These are phyloP conservation scores for Sarcocystis neurona DNA, from an alignment of 169 alveolate genomes.

Conservation along the genomic window DNA sequence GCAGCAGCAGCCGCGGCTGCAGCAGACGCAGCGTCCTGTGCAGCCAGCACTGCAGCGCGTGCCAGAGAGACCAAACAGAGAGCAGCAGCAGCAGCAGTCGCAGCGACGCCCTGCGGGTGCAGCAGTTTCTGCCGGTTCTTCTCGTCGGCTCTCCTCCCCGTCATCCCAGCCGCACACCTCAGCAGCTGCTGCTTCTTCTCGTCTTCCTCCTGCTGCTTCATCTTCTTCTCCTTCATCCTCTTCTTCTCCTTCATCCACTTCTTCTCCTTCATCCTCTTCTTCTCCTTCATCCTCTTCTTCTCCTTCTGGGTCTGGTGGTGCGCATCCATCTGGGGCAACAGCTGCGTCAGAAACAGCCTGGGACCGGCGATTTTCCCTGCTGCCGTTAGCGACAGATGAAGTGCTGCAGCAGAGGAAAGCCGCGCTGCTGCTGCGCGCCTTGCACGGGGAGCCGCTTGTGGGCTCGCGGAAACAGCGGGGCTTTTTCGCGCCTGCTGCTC, in stretches of 20 bases:
- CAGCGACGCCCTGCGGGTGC: not conserved
- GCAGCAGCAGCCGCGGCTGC: conserved; percentile 20
- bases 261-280: not conserved
- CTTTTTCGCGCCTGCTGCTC: conserved; percentile 27
- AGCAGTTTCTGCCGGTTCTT: not conserved
- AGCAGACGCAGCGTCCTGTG: no score
- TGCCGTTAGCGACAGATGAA: not conserved
- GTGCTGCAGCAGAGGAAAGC: not conserved
- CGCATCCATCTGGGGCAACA: not conserved
- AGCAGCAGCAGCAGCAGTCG: no score
- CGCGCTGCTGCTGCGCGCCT: conserved; percentile 5
- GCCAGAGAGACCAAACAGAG: no score
- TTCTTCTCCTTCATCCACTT: not conserved
- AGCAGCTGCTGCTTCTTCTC: not conserved
- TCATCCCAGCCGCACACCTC: not conserved
- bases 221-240: not conserved
- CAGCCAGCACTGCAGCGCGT: no score
- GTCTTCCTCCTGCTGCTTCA: not conserved
- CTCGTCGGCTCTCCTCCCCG: not conserved
- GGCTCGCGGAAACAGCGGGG: conserved; percentile 48
- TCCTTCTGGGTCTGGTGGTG: not conserved
- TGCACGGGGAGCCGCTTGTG: conserved; percentile 32
- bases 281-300: not conserved
- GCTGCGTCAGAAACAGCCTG: not conserved
- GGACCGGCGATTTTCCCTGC: conserved; percentile 31